Conservation (phyloP, 2,329 filamentous ascomycete genomes). For the Leptographium procerum region DNA sequence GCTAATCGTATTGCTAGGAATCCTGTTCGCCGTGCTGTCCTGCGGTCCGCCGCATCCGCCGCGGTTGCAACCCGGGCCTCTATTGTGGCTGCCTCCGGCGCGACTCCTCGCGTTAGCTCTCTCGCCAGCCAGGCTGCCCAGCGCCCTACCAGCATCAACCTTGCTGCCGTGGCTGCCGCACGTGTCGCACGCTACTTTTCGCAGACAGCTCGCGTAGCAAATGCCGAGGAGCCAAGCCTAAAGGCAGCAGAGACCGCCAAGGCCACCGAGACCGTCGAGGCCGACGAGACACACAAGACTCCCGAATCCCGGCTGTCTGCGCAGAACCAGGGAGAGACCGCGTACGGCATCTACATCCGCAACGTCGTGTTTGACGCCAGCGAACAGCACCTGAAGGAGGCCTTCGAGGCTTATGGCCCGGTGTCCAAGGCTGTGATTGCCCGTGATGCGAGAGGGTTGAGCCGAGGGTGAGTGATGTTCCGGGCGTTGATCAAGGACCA, state of each 20-base stretch:
- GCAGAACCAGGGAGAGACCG: slow-evolving; percentile 9
- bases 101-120: slow-evolving; percentile 13
- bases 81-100: neutral
- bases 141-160: slow-evolving; percentile 7
- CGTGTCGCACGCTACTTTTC: slow-evolving; percentile 20
- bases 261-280: neutral
- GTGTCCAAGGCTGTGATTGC: slow-evolving; percentile 16
- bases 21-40: slow-evolving; percentile 20
- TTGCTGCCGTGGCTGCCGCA: slow-evolving; percentile 4
- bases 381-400: slow-evolving; percentile 21
- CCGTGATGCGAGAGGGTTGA: slow-evolving; percentile 23
- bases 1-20: slow-evolving; percentile 17
- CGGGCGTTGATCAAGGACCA: neutral
- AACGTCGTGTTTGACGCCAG: slow-evolving; percentile 25
- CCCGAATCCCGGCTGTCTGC: neutral
- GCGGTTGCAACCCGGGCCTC: slow-evolving; percentile 15
- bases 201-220: slow-evolving; percentile 14
- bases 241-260: neutral
- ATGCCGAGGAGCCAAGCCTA: slow-evolving; percentile 7
- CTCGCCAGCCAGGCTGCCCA: slow-evolving; percentile 12
- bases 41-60: slow-evolving; percentile 21
- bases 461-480: slow-evolving; percentile 20
- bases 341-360: slow-evolving; percentile 19
- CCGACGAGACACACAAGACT: neutral
- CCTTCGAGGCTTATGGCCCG: slow-evolving; percentile 22